phyloP scores from a whole-genome alignment of 2,329 filamentous ascomycete species.

The Zymoseptoria pseudotritici region DNA sequence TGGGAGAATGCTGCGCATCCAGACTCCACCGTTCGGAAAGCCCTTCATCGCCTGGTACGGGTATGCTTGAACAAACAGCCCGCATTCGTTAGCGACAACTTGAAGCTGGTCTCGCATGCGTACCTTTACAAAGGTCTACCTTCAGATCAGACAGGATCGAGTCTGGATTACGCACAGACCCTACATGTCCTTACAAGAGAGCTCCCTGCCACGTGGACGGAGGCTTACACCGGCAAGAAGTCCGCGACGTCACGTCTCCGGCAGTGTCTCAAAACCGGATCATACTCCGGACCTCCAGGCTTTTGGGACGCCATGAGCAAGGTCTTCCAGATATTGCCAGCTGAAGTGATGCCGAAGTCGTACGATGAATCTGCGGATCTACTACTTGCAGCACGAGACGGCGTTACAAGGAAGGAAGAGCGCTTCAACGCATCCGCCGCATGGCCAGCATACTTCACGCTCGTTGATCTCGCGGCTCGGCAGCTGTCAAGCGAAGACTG shows the following conservation, averaged over 20 bases:
- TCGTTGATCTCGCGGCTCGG: conserved; percentile 38
- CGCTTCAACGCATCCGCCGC: conserved; percentile 59
- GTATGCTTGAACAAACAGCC: conserved; percentile 43
- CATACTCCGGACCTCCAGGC: conserved; percentile 62
- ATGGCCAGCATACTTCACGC: conserved; percentile 68
- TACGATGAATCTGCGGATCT: conserved; percentile 53
- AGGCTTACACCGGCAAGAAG: conserved; percentile 52
- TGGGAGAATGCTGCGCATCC: conserved; percentile 53
- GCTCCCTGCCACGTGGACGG: conserved; percentile 67
- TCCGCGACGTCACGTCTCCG: conserved; percentile 53
- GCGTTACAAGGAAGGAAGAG: conserved; percentile 69
- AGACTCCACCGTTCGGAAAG: conserved; percentile 52
- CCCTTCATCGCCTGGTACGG: conserved; percentile 50
- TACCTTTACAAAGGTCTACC: conserved; percentile 69
- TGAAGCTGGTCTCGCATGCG: conserved; percentile 55
- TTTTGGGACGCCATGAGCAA: conserved; percentile 66
- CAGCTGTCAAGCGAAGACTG: conserved; percentile 38
- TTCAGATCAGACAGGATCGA: conserved; percentile 65
- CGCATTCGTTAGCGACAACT: conserved; percentile 29
- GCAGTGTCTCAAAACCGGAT: conserved; percentile 73
- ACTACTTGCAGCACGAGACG: conserved; percentile 59
- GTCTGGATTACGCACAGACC: conserved; percentile 61
- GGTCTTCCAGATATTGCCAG: conserved; percentile 53
- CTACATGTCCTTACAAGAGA: conserved; percentile 58
- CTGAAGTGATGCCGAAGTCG: conserved; percentile 47